A percentile compares a stretch with the other conserved stretches of the same genome.
These are phyloP conservation scores for Suillus spraguei DNA, from an alignment of 768 basidiomycete genomes.

Conservation along the genomic window DNA sequence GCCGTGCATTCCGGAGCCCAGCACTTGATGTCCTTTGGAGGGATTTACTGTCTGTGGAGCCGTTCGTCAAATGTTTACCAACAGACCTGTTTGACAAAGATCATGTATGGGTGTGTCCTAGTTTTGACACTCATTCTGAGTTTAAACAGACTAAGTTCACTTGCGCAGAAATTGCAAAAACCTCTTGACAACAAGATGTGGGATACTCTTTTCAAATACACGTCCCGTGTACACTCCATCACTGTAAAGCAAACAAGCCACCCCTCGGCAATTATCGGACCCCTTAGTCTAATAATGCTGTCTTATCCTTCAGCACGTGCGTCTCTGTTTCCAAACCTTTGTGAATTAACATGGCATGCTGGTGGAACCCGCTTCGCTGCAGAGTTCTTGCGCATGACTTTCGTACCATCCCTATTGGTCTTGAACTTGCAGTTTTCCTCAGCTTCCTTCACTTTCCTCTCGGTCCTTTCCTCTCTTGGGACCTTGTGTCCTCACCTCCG, in stretches of 20 bases:
- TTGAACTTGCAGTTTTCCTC: background rate
- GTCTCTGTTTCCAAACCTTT: slow-evolving; percentile 25
- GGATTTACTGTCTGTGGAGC: slow-evolving; percentile 22
- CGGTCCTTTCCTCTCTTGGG: background rate
- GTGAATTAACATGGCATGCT: slow-evolving; percentile 26
- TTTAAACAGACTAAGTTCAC: background rate
- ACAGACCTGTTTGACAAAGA: background rate
- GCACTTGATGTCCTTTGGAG: slow-evolving; percentile 30
- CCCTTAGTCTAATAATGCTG: slow-evolving; percentile 17
- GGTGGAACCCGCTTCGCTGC: slow-evolving; percentile 19
- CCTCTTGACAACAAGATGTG: background rate
- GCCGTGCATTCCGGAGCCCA: slow-evolving; percentile 23
- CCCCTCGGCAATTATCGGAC: background rate
- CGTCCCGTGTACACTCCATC: background rate
- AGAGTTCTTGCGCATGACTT: slow-evolving; percentile 26
- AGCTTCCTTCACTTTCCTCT: background rate
- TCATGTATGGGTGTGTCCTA: background rate
- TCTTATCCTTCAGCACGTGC: slow-evolving; percentile 16
- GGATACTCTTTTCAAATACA: background rate
- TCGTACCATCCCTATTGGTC: slow-evolving; percentile 20
- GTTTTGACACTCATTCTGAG: background rate
- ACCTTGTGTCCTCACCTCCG: background rate
- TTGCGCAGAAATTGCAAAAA: background rate
- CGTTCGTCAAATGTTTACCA: slow-evolving; percentile 16
- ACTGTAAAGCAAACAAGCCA: background rate